Percentiles rank a stretch among this genome's conserved stretches.
Conservation (phyloP, 2,329 filamentous ascomycete genomes). For the Arthrobotrys iridis region DNA sequence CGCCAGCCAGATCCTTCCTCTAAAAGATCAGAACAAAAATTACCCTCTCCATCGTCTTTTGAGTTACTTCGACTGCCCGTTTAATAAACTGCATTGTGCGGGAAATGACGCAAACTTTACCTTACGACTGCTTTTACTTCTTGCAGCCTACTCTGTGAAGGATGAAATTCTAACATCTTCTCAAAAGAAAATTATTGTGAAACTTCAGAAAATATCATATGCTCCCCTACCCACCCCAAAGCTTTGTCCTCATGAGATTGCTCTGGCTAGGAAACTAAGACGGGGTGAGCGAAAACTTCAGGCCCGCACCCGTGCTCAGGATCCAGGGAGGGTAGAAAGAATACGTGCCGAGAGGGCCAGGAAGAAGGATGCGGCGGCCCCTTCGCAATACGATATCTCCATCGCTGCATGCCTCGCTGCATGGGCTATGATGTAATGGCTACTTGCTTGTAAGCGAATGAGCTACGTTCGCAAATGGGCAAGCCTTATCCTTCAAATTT, state of each 20-base stretch:
- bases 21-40: background rate
- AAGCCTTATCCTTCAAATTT: too few relatives aligned
- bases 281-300: background rate
- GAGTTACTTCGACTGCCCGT: background rate
- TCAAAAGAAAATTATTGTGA: background rate
- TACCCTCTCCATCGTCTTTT: background rate
- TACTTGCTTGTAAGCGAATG: too few relatives aligned
- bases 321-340: background rate
- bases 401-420: too few relatives aligned
- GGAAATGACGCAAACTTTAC: conserved; percentile 21
- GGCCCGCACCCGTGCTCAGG: background rate
- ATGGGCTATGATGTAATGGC: too few relatives aligned
- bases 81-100: conserved; percentile 12
- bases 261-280: background rate
- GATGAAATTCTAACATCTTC: background rate
- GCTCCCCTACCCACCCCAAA: background rate
- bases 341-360: background rate
- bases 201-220: background rate
- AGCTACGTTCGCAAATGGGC: too few relatives aligned
- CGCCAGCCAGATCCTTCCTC: background rate
- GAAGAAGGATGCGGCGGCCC: background rate
- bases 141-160: background rate
- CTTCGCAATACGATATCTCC: too few relatives aligned
- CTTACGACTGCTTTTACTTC: conserved; percentile 1
- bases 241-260: background rate